A percentile compares a stretch with the other conserved stretches of the same genome.
Conservation (phyloP, 179 eudicot genomes). For the Corrigiola litoralis region DNA sequence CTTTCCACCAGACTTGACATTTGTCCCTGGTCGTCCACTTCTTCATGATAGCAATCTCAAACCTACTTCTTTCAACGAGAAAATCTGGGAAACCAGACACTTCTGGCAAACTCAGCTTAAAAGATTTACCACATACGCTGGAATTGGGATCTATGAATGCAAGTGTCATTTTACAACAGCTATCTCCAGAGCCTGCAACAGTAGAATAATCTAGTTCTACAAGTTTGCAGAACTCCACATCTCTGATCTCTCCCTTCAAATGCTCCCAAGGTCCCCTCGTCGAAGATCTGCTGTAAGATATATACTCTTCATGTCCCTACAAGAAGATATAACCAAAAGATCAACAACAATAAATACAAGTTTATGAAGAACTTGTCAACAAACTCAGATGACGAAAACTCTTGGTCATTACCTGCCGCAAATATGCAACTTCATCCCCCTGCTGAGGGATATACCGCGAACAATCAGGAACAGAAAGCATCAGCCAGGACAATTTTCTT, state of each 20-base stretch:
- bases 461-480: slow-evolving; percentile 69
- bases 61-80: slow-evolving; percentile 75
- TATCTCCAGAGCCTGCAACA: slow-evolving; percentile 83
- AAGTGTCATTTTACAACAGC: slow-evolving; percentile 83
- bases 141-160: slow-evolving; percentile 62
- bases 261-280: slow-evolving; percentile 64
- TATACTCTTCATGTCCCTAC: slow-evolving; percentile 84
- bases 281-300: slow-evolving; percentile 28
- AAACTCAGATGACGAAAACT: neutral
- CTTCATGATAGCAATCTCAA: slow-evolving; percentile 63
- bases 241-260: slow-evolving; percentile 54
- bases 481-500: slow-evolving; percentile 70
- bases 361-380: neutral
- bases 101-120: slow-evolving; percentile 74
- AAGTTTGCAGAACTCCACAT: slow-evolving; percentile 79
- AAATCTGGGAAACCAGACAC: slow-evolving; percentile 71
- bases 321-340: slow-evolving; percentile 7
- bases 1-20: slow-evolving; percentile 96
- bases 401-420: slow-evolving; percentile 66
- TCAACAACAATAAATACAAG: neutral
- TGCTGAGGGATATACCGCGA: slow-evolving; percentile 85
- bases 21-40: slow-evolving; percentile 80
- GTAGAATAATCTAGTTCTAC: slow-evolving; percentile 53
- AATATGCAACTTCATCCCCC: slow-evolving; percentile 83
- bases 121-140: slow-evolving; percentile 50